Conservation (phyloP, 225 moss, liverwort and hornwort genomes). For the Pseudisothecium myosuroides region DNA sequence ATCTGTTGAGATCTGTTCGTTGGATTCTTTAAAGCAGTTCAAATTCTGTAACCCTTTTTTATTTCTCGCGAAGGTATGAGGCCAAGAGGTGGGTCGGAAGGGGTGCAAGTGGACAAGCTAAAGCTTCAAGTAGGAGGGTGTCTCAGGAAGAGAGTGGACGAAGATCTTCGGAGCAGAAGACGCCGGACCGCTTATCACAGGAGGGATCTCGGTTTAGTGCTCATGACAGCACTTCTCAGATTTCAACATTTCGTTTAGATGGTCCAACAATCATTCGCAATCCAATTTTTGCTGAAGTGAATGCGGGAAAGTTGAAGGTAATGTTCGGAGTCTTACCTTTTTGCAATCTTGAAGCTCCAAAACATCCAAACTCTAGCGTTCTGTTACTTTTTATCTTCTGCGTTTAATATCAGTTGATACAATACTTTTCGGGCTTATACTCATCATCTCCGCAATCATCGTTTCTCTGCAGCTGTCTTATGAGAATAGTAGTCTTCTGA, state of each 20-base stretch:
- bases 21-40: background rate
- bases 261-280: slow-evolving; percentile 39
- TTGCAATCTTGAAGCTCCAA: background rate
- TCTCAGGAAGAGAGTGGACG: slow-evolving; percentile 45
- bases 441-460: background rate
- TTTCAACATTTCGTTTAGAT: slow-evolving; percentile 31
- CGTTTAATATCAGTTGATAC: background rate
- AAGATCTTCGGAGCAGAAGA: slow-evolving; percentile 27
- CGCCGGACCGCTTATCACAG: slow-evolving; percentile 25
- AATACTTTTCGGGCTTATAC: background rate
- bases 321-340: background rate
- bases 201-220: slow-evolving; percentile 39
- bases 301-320: slow-evolving; percentile 41
- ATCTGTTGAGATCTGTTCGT: background rate
- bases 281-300: slow-evolving; percentile 42
- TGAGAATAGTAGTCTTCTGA: background rate
- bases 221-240: slow-evolving; percentile 34
- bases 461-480: background rate
- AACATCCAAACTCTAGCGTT: background rate
- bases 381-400: background rate
- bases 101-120: slow-evolving; percentile 17
- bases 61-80: slow-evolving; percentile 49
- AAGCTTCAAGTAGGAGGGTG: slow-evolving; percentile 18
- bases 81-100: slow-evolving; percentile 78
- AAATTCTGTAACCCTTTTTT: background rate